phyloP scores from a whole-genome alignment of 139 green algal species.

The Eudorina sp. region DNA sequence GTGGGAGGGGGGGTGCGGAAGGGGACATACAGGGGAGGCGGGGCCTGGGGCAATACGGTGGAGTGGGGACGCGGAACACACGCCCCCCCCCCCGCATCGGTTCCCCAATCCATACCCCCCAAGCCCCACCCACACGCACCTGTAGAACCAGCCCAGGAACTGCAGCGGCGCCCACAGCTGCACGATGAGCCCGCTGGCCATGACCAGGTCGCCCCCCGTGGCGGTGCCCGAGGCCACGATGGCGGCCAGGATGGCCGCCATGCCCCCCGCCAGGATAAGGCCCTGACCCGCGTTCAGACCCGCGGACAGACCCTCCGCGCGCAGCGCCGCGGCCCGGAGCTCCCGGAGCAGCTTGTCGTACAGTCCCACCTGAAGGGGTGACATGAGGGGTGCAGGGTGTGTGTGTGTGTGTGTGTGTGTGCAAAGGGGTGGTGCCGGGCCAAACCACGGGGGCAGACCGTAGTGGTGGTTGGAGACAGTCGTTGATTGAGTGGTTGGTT shows the following conservation, averaged over 20 bases:
- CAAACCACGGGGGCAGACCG: no score
- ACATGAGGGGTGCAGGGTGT: no score
- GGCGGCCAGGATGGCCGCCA: constrained; percentile 31
- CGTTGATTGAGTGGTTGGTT: no score
- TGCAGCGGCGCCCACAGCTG: constrained; percentile 96
- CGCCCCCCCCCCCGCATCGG: no score
- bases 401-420: no score
- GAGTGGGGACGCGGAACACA: no score
- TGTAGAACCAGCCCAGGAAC: constrained; percentile 91
- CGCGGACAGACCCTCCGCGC: constrained; percentile 81
- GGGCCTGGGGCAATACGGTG: no score
- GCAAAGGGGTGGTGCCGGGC: no score
- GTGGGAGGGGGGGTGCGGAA: no score
- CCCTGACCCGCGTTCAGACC: constrained; percentile 93
- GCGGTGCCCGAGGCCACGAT: constrained; percentile 54
- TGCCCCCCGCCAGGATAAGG: constrained; percentile 16
- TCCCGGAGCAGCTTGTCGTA: constrained; percentile 79
- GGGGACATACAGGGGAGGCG: no score
- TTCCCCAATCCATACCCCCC: no score
- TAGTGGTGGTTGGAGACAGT: no score
- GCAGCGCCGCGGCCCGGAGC: constrained; percentile 76
- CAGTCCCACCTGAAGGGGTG: constrained; percentile 63
- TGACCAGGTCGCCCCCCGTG: constrained; percentile 81
- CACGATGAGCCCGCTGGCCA: constrained; percentile 94
- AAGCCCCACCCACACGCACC: constrained; percentile 17